Percentiles rank a stretch among this genome's conserved stretches.
Evolutionary conservation across 108 stramenopile genomes (phyloP).

Genomic region (Asterionellopsis glacialis): DNA sequence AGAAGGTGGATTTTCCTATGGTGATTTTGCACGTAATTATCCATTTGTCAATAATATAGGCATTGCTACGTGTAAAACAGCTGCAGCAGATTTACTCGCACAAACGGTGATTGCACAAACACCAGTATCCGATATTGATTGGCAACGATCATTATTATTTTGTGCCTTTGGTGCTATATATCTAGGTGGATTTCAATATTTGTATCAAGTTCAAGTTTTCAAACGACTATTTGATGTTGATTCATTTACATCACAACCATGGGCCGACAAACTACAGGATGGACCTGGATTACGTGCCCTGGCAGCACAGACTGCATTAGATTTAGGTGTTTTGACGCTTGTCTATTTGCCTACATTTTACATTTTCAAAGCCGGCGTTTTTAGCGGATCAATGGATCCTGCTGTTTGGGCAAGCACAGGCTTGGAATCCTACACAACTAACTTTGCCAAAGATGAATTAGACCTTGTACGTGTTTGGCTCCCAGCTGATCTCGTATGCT

Average conservation of each 20-base stretch:
- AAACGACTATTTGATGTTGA: conserved; percentile 60
- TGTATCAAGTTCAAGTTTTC: conserved; percentile 69
- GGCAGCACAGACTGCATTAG: conserved; percentile 54
- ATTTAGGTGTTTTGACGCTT: conserved; percentile 47
- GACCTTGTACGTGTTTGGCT: conserved; percentile 52
- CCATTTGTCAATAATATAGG: conserved; percentile 46
- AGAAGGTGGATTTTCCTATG: conserved; percentile 27
- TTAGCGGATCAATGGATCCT: conserved; percentile 43
- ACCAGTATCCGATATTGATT: conserved; percentile 34
- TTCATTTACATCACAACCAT: conserved; percentile 48
- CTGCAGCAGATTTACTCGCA: conserved; percentile 47
- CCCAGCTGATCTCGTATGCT: conserved; percentile 61
- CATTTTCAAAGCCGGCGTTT: conserved; percentile 64
- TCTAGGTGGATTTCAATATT: conserved; percentile 64
- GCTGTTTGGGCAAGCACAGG: conserved; percentile 41
- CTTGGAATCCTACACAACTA: conserved; percentile 35
- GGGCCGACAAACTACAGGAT: conserved; percentile 47
- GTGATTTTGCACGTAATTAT: conserved; percentile 34
- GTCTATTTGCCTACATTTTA: conserved; percentile 70
- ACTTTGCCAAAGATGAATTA: conserved; percentile 56
- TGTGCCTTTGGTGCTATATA: conserved; percentile 49
- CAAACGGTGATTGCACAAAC: conserved; percentile 51
- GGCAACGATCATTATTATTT: conserved; percentile 43
- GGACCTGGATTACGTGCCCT: conserved; percentile 39
- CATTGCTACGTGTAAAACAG: conserved; percentile 53